Evolutionary conservation across 179 eudicot species (phyloP).

Genomic region (Sideroxylon spinosum): DNA sequence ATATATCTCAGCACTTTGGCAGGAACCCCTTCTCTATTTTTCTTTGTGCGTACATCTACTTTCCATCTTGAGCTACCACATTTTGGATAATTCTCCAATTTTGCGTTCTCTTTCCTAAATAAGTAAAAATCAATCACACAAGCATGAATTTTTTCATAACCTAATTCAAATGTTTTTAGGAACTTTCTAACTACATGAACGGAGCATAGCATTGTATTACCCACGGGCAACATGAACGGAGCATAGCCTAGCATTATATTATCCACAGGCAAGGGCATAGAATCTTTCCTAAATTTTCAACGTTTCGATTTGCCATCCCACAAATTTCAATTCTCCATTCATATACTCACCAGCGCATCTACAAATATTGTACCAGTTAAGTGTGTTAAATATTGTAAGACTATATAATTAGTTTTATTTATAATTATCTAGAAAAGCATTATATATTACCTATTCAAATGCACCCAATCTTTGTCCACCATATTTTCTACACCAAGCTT

Average conservation of each 20-base stretch:
- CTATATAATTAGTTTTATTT: too few species aligned
- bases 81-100: neutral
- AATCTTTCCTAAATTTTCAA: too few species aligned
- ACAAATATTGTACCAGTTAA: too few species aligned
- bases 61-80: slow-evolving; percentile 1
- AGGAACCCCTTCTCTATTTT: neutral
- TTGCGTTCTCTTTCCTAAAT: neutral
- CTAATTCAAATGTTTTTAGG: neutral
- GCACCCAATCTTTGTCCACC: too few species aligned
- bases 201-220: neutral
- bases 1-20: slow-evolving; percentile 1
- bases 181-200: neutral
- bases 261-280: too few species aligned
- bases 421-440: too few species aligned
- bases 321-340: too few species aligned
- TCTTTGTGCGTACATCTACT: neutral
- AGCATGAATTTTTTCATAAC: neutral
- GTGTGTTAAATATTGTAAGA: too few species aligned
- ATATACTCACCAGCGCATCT: too few species aligned
- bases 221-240: neutral
- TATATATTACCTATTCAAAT: too few species aligned
- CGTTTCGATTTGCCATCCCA: too few species aligned
- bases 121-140: neutral
- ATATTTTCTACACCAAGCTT: too few species aligned
- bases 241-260: neutral